Percentiles rank a stretch among this genome's conserved stretches.
Evolutionary conservation across 345 rosid genomes (phyloP).

Genomic region (Populus simonii): DNA sequence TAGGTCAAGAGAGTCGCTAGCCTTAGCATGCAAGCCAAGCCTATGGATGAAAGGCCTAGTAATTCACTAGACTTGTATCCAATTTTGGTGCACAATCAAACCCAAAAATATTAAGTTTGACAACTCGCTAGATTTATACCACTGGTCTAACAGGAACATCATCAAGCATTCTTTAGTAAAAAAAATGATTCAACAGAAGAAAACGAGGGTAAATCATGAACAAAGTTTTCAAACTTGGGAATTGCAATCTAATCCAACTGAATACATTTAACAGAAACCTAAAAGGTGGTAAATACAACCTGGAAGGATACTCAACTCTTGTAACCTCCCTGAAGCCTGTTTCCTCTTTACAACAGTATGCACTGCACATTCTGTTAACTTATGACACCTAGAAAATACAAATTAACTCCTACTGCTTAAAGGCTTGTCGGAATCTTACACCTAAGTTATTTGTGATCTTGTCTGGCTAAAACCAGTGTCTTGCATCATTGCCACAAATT

Average conservation of each 20-base stretch:
- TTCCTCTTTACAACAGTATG: slow-evolving; percentile 30
- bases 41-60: fast-evolving
- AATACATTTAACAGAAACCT: slow-evolving; percentile 7
- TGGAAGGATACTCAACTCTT: slow-evolving; percentile 2
- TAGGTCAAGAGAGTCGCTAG: no score
- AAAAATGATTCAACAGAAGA: neutral
- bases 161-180: neutral
- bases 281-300: slow-evolving; percentile 16
- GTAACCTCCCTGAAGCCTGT: slow-evolving; percentile 12
- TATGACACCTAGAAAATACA: neutral
- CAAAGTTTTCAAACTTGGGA: slow-evolving; percentile 3
- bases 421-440: neutral
- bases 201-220: slow-evolving; percentile 14
- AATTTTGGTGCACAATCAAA: no score
- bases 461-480: slow-evolving; percentile 42
- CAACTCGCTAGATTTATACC: fast-evolving
- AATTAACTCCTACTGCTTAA: neutral
- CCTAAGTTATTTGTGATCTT: neutral
- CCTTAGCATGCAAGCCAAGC: no score
- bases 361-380: slow-evolving; percentile 7
- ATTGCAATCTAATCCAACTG: slow-evolving; percentile 21
- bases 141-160: neutral
- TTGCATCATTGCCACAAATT: slow-evolving; percentile 91
- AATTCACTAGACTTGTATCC: no score
- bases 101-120: fast-evolving